Evolutionary conservation across 495 filamentous ascomycete genomes (phyloP).

Genomic region (Oidiodendron maius): DNA sequence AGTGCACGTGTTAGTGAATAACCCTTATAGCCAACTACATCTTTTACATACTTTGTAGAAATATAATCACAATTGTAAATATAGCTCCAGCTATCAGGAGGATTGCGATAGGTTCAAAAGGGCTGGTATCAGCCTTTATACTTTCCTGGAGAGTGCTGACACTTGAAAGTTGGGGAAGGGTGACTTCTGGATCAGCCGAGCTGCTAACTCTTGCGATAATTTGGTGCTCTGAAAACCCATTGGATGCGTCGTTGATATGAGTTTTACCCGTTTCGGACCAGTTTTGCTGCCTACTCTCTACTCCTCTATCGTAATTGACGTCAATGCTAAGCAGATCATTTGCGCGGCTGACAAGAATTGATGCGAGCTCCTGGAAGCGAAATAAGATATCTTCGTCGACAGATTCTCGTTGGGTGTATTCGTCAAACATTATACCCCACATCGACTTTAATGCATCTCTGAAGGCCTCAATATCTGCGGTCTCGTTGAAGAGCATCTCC

Average conservation of each 20-base stretch:
- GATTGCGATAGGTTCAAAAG: conserved; percentile 1
- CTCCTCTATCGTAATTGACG: neutral
- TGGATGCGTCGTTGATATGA: neutral
- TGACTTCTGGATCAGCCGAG: neutral
- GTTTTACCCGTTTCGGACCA: neutral
- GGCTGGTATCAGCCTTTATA: neutral
- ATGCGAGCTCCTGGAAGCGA: conserved; percentile 3
- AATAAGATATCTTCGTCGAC: neutral
- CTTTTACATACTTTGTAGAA: conserved; percentile 4
- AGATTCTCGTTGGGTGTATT: neutral
- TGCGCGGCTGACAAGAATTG: conserved; percentile 5
- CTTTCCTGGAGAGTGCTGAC: neutral
- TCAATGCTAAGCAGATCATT: conserved; percentile 1
- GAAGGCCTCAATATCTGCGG: conserved; percentile 2
- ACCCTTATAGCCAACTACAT: neutral
- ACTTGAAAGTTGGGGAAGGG: neutral
- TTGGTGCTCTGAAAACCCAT: neutral
- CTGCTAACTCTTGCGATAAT: too few species aligned
- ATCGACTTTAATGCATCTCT: conserved; percentile 4
- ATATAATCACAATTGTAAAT: conserved; percentile 9
- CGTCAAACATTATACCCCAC: conserved; percentile 4
- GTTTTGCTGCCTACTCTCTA: neutral
- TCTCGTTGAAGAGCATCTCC: neutral
- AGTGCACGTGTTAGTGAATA: conserved; percentile 1
- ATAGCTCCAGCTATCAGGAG: conserved; percentile 7